A percentile compares a stretch with the other conserved stretches of the same genome.
These are phyloP conservation scores for Aspergillus ibericus DNA, from an alignment of 2,329 filamentous ascomycete species.

Conservation along the genomic window DNA sequence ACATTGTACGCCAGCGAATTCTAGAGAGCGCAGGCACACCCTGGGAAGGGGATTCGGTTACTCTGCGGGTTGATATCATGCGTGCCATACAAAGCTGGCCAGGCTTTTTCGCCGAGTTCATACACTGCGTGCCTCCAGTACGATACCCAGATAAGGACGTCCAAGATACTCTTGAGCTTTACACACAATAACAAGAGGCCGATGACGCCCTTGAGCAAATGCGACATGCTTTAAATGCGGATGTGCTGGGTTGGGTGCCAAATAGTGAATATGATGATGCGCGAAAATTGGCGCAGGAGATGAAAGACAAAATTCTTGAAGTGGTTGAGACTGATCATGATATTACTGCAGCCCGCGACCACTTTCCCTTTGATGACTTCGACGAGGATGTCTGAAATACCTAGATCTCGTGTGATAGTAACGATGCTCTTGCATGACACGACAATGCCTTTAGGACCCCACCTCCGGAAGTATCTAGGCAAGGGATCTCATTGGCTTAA, in stretches of 20 bases:
- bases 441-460: no score
- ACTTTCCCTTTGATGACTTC: slow-evolving; percentile 22
- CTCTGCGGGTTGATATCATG: slow-evolving; percentile 24
- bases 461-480: no score
- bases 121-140: slow-evolving; percentile 10
- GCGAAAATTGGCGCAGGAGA: slow-evolving; percentile 12
- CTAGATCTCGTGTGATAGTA: no score
- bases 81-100: slow-evolving; percentile 18
- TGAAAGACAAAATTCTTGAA: slow-evolving; percentile 23
- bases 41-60: slow-evolving; percentile 28
- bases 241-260: slow-evolving; percentile 25
- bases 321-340: slow-evolving; percentile 19
- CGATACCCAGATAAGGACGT: slow-evolving; percentile 13
- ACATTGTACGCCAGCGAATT: slow-evolving; percentile 18
- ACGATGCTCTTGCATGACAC: no score
- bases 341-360: slow-evolving; percentile 5
- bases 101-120: neutral
- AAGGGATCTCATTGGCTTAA: no score
- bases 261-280: slow-evolving; percentile 22
- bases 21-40: slow-evolving; percentile 18
- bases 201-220: slow-evolving; percentile 22
- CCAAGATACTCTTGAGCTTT: slow-evolving; percentile 14
- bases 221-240: slow-evolving; percentile 19
- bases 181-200: slow-evolving; percentile 18
- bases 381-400: slow-evolving; percentile 11